These are phyloP conservation scores for Thermoascus crustaceus DNA, from an alignment of 2,329 filamentous ascomycete species.

Conservation along the genomic window DNA sequence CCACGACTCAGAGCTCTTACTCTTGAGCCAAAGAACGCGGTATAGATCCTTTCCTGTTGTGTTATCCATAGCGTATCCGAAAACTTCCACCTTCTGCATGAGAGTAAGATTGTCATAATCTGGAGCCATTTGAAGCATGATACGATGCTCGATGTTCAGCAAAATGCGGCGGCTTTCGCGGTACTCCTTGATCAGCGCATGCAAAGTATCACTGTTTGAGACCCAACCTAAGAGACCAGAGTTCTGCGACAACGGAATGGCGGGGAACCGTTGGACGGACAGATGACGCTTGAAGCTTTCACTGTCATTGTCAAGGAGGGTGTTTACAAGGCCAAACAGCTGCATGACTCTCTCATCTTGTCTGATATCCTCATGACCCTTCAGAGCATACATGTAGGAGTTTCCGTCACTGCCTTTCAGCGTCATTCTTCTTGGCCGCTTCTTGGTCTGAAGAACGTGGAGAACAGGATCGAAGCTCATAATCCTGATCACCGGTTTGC, in stretches of 20 bases:
- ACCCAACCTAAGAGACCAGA: slow-evolving; percentile 95
- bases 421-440: slow-evolving; percentile 82
- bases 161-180: slow-evolving; percentile 94
- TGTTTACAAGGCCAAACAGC: slow-evolving; percentile 95
- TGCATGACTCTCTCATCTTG: slow-evolving; percentile 99
- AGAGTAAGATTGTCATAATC: slow-evolving; percentile 97
- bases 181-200: slow-evolving; percentile 94
- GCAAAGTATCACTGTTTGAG: slow-evolving; percentile 92
- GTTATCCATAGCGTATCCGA: slow-evolving; percentile 97
- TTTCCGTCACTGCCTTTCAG: slow-evolving; percentile 82
- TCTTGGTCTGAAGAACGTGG: slow-evolving; percentile 92
- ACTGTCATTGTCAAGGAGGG: slow-evolving; percentile 81
- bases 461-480: slow-evolving; percentile 83
- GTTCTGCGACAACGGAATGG: slow-evolving; percentile 94
- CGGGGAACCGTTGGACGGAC: slow-evolving; percentile 90
- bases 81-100: slow-evolving; percentile 99
- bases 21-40: slow-evolving; percentile 96
- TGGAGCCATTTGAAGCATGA: slow-evolving; percentile 99
- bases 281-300: slow-evolving; percentile 97
- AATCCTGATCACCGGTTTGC: slow-evolving; percentile 72
- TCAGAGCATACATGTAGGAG: slow-evolving; percentile 81
- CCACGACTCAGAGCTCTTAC: slow-evolving; percentile 96
- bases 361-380: slow-evolving; percentile 98
- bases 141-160: slow-evolving; percentile 97
- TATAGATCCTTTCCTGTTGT: slow-evolving; percentile 98